Evolutionary conservation across 2,329 filamentous ascomycete species (phyloP).

Genomic region (Aspergillus terreus): DNA sequence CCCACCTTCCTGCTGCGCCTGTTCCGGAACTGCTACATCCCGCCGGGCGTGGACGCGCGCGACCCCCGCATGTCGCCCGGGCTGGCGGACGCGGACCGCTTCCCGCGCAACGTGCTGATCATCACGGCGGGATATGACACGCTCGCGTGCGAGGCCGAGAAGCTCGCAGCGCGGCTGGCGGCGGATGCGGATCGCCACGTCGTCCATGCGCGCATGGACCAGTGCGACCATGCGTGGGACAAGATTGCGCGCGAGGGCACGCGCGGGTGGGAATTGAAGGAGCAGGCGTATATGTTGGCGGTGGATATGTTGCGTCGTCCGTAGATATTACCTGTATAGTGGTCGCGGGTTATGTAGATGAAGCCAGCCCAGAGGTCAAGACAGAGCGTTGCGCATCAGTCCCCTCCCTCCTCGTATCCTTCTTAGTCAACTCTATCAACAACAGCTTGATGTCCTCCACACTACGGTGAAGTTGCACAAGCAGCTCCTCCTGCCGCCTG

Average conservation of each 20-base stretch:
- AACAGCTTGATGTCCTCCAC: too few relatives aligned
- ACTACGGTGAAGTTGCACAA: too few relatives aligned
- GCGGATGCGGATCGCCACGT: slow-evolving; percentile 6
- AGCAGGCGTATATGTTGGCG: slow-evolving; percentile 29
- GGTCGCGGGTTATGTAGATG: too few relatives aligned
- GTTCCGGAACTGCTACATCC: slow-evolving; percentile 25
- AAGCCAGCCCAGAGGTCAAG: too few relatives aligned
- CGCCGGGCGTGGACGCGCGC: slow-evolving; percentile 3
- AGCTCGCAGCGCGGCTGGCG: slow-evolving; percentile 19
- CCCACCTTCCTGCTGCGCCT: slow-evolving; percentile 16
- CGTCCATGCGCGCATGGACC: slow-evolving; percentile 24
- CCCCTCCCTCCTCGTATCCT: too few relatives aligned
- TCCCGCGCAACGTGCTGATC: slow-evolving; percentile 20
- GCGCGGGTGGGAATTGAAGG: slow-evolving; percentile 20
- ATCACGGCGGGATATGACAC: slow-evolving; percentile 24
- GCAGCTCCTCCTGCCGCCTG: too few relatives aligned
- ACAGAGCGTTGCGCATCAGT: too few relatives aligned
- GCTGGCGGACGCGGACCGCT: slow-evolving; percentile 16
- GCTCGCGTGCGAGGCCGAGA: slow-evolving; percentile 23
- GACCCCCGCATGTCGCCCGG: slow-evolving; percentile 25
- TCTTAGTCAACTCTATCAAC: too few relatives aligned
- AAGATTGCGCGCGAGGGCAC: slow-evolving; percentile 27
- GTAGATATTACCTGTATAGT: too few relatives aligned
- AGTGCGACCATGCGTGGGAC: slow-evolving; percentile 36
- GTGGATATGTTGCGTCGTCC: slow-evolving; percentile 17